Evolutionary conservation across 2,329 filamentous ascomycete species (phyloP).

Genomic region (Microcyclospora pomicola): DNA sequence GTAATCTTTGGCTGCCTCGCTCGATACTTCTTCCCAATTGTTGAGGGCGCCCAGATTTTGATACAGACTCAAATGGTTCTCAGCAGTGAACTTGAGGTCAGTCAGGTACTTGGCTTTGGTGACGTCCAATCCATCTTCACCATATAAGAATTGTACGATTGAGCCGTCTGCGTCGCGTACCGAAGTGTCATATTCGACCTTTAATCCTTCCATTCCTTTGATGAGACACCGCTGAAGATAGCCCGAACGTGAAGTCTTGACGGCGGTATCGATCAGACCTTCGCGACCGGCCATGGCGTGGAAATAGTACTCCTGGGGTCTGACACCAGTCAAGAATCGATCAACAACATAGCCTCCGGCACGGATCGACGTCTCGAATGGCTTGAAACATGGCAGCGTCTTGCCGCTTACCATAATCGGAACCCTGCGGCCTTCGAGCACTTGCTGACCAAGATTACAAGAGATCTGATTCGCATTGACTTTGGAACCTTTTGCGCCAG

Average conservation of each 20-base stretch:
- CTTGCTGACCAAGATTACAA: slow-evolving; percentile 92
- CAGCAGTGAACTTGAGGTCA: slow-evolving; percentile 79
- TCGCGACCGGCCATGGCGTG: slow-evolving; percentile 99
- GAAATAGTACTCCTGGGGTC: slow-evolving; percentile 97
- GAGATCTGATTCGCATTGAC: slow-evolving; percentile 98
- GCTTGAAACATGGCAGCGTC: slow-evolving; percentile 82
- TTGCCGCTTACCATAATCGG: slow-evolving; percentile 97
- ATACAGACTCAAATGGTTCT: slow-evolving; percentile 71
- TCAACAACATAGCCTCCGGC: slow-evolving; percentile 90
- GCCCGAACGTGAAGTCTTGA: slow-evolving; percentile 93
- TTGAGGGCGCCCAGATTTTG: slow-evolving; percentile 57
- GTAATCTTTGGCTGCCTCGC: slow-evolving; percentile 50
- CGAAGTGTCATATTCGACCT: slow-evolving; percentile 83
- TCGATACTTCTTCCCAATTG: slow-evolving; percentile 39
- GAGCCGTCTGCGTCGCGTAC: slow-evolving; percentile 89
- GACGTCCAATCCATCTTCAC: slow-evolving; percentile 88
- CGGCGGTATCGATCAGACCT: slow-evolving; percentile 95
- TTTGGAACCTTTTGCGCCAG: slow-evolving; percentile 80
- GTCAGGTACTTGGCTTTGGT: slow-evolving; percentile 85
- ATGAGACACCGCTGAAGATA: slow-evolving; percentile 95
- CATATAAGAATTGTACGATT: slow-evolving; percentile 89
- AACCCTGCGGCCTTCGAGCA: slow-evolving; percentile 86
- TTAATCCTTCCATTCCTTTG: slow-evolving; percentile 94
- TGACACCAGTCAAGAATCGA: slow-evolving; percentile 93
- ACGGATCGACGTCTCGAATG: slow-evolving; percentile 76